Percentiles rank a stretch among this genome's conserved stretches.
phyloP scores from a whole-genome alignment of 306 rosid species.

The Oemleria cerasiformis region DNA sequence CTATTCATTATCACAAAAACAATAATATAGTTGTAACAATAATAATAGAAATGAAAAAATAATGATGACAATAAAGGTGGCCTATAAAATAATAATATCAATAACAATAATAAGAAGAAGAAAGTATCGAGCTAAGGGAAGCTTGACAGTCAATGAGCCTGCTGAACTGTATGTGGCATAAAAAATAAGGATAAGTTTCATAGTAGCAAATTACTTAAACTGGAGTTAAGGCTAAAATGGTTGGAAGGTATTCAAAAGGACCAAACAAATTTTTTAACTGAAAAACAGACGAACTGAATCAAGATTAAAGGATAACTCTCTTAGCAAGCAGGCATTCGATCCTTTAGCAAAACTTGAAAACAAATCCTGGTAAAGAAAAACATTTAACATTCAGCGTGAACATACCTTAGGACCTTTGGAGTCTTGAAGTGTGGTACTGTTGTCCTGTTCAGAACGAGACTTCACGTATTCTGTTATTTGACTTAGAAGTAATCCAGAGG shows the following conservation, averaged over 20 bases:
- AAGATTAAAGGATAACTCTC: background rate
- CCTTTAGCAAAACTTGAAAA: background rate
- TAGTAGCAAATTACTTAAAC: background rate
- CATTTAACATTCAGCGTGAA: background rate
- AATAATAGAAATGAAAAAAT: background rate
- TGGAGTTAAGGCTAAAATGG: background rate
- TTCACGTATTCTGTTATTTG: slow-evolving; percentile 75
- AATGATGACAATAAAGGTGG: background rate
- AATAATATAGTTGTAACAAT: slow-evolving; percentile 1
- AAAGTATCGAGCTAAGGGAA: background rate
- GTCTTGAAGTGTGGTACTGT: slow-evolving; percentile 38
- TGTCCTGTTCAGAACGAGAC: slow-evolving; percentile 41
- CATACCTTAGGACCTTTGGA: slow-evolving; percentile 79
- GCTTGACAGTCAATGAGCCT: background rate
- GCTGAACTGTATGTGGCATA: background rate
- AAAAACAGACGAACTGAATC: background rate
- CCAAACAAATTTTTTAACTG: background rate
- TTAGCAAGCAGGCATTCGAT: background rate
- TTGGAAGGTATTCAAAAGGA: background rate
- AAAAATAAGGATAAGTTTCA: background rate
- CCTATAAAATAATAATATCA: too few relatives aligned
- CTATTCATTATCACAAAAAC: slow-evolving; percentile 20
- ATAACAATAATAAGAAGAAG: background rate
- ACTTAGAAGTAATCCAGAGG: slow-evolving; percentile 55
- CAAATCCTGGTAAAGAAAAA: background rate